Evolutionary conservation across 495 filamentous ascomycete genomes (phyloP), one percentile per base, ranked within the genome.

Genomic region (Penicillium cataractarum): DNA sequence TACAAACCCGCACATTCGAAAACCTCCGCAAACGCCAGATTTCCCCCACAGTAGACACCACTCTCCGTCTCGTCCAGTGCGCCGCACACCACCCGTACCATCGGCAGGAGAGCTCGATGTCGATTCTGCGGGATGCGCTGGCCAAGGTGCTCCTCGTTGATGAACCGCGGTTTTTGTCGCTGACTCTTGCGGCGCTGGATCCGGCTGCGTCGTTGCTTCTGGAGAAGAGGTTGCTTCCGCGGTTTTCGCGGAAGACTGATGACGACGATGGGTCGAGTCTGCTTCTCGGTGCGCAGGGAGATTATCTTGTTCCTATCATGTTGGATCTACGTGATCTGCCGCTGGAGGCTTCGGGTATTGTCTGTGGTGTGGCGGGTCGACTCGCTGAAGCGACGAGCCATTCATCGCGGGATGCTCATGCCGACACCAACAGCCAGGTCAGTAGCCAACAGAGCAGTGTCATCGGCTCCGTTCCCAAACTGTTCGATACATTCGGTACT

Each of bases 271-370:
- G 77, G 21, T 71, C 71, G 10, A 77, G 76, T 12, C 73, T 89
- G 6, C 80, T 98, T 1, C 84, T 96, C 0, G 94, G 95, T 13
- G 88, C 88, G 31, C 91, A 89, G 46, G 89, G 92, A 51, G 89
- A 92, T 53, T 84, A 86, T 33, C 84, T 97, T 17, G 86, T 98
- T 15, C 93, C 95, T 0, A 95, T 99, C 62, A 94, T 90, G 63
- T 83, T 99, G 3, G 92, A 97, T 65, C 80, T 99, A 53, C 84
- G 84, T 22, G 86, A 88, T 31, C 80, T 98, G 3, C 92, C 93
- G 1, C 82, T 93, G 24, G 93, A 97, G 74, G 92, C 91, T 4
- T 96, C 92, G 1, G 95, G 95, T 35, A 97, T 97, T 57, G 92
- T 97, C 37, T 96, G 92, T 66, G 93, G 93, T 8, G 91, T 97